phyloP scores from a whole-genome alignment of 169 alveolate genomes.

The Theileria equi region DNA sequence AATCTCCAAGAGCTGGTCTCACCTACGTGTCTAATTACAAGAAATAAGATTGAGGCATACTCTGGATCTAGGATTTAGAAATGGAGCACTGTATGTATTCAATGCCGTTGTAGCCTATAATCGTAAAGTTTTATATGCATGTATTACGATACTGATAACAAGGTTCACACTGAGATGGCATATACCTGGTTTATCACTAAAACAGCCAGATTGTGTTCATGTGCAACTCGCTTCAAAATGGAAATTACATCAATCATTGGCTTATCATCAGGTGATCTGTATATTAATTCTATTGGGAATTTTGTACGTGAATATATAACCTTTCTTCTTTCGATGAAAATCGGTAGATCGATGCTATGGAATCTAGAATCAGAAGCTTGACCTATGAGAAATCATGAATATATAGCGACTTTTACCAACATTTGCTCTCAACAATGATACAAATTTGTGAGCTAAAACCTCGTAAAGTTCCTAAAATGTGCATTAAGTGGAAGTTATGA shows the following conservation, averaged over 20 bases:
- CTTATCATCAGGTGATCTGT: background rate
- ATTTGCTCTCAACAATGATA: background rate
- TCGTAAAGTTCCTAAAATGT: conserved; percentile 11
- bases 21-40: background rate
- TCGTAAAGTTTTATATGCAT: background rate
- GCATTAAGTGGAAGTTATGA: background rate
- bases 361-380: conserved; percentile 46
- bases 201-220: conserved; percentile 18
- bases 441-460: background rate
- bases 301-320: background rate
- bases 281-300: background rate
- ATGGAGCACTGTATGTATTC: background rate
- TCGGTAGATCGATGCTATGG: conserved; percentile 46
- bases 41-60: background rate
- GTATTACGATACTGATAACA: background rate
- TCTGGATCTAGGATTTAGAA: conserved; percentile 7
- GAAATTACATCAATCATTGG: conserved; percentile 13
- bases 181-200: conserved; percentile 46
- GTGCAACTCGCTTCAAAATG: conserved; percentile 36
- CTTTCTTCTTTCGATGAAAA: conserved; percentile 4
- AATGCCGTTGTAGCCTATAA: conserved; percentile 8
- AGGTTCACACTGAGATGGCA: background rate
- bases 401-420: background rate
- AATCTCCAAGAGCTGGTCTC: conserved; percentile 54
- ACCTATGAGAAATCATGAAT: conserved; percentile 19